Conservation (phyloP, 768 basidiomycete genomes). For the Mycena venus region DNA sequence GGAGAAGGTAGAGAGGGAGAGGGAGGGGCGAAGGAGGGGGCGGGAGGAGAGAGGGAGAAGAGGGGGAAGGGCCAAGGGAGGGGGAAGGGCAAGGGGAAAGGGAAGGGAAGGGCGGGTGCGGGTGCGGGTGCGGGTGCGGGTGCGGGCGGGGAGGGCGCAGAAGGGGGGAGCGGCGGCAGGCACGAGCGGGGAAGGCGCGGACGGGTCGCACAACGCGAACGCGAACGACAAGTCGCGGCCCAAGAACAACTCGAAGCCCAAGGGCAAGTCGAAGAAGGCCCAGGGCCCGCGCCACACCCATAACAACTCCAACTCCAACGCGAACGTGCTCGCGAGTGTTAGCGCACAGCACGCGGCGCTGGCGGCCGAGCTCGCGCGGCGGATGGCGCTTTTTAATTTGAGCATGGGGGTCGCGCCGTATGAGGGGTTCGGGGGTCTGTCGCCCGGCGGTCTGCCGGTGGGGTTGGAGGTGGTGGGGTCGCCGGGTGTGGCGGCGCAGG, state of each 20-base stretch:
- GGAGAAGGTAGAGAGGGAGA: conserved; percentile 7
- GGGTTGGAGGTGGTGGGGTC: background rate
- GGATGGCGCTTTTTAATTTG: background rate
- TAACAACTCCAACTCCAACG: background rate
- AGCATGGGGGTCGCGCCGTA: background rate
- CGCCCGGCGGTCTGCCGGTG: background rate
- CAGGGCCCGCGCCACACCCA: background rate
- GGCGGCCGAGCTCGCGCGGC: background rate
- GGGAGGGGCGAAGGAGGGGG: conserved; percentile 18
- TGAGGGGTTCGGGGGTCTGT: background rate
- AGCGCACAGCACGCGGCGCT: background rate
- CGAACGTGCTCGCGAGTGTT: background rate
- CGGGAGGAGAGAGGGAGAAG: conserved; percentile 18
- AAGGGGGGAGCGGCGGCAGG: background rate
- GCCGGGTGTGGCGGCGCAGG: background rate
- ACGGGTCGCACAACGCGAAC: background rate
- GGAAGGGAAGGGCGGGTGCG: conserved; percentile 11
- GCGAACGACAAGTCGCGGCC: background rate
- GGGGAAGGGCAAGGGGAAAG: background rate
- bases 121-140: conserved; percentile 5
- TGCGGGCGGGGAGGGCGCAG: background rate
- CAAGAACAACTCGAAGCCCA: background rate
- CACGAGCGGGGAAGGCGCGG: background rate
- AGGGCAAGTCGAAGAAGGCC: background rate
- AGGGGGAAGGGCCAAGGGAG: background rate